These are phyloP conservation scores for Nepenthes mirabilis DNA, from an alignment of 148 eudicot species.

Conservation along the genomic window DNA sequence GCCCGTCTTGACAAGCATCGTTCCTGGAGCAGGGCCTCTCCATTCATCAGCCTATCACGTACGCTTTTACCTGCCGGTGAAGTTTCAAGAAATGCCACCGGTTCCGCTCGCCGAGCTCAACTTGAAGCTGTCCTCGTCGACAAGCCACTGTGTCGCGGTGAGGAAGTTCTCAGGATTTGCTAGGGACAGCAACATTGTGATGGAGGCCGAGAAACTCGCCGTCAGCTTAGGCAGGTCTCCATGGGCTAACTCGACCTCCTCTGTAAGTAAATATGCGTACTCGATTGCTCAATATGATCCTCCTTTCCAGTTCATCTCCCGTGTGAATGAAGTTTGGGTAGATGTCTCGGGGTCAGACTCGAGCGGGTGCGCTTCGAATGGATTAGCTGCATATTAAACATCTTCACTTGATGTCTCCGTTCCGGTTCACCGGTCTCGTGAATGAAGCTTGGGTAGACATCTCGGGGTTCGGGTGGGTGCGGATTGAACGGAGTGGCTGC, in stretches of 20 bases:
- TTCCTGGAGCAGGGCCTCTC: constrained; percentile 55
- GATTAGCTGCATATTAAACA: not conserved
- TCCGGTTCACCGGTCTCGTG: no score
- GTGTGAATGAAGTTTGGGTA: constrained; percentile 77
- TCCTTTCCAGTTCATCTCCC: constrained; percentile 42
- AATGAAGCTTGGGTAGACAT: constrained; percentile 72
- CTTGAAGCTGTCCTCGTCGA: constrained; percentile 35
- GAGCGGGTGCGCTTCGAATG: constrained; percentile 22
- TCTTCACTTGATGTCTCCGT: not conserved
- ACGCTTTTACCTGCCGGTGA: constrained; percentile 47
- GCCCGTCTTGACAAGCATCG: constrained; percentile 68
- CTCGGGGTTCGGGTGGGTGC: constrained; percentile 32
- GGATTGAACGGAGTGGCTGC: not conserved
- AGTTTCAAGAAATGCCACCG: constrained; percentile 62
- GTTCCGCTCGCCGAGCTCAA: constrained; percentile 64
- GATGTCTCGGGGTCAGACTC: constrained; percentile 34
- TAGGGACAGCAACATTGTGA: constrained; percentile 43
- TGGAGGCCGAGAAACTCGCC: constrained; percentile 56
- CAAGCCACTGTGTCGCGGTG: constrained; percentile 65
- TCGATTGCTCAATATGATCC: constrained; percentile 75
- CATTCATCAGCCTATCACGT: constrained; percentile 61
- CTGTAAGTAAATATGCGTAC: constrained; percentile 44
- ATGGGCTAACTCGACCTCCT: constrained; percentile 54
- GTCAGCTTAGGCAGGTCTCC: constrained; percentile 58
- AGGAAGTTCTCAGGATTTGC: constrained; percentile 75